These are phyloP conservation scores for Ricinus communis DNA, from an alignment of 345 rosid species.

Conservation along the genomic window DNA sequence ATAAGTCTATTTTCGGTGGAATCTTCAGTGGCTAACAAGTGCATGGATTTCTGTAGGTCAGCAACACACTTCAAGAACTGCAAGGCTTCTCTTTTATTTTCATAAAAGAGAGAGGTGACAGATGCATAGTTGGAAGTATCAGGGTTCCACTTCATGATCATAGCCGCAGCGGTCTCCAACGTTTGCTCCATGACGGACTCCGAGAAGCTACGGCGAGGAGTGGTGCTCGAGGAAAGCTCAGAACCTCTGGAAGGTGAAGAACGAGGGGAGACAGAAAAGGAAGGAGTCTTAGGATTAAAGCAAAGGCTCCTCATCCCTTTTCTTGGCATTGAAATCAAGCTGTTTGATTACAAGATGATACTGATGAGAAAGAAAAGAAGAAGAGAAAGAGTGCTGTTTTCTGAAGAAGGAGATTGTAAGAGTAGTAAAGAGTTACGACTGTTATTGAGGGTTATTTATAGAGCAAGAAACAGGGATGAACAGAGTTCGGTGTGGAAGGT, in stretches of 20 bases:
- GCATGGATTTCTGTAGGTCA: conserved; percentile 25
- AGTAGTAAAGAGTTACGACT: too few species aligned
- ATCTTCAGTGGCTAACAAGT: conserved; percentile 12
- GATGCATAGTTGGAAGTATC: conserved; percentile 22
- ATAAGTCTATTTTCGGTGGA: conserved; percentile 11
- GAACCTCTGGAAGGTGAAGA: background rate
- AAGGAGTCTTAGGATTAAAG: conserved; percentile 16
- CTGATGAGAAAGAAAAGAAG: too few species aligned
- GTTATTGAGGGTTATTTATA: too few species aligned
- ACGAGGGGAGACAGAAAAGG: conserved; percentile 8
- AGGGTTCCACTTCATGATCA: conserved; percentile 33
- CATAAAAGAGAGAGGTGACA: conserved; percentile 32
- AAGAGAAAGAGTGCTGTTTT: too few species aligned
- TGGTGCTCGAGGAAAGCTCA: background rate
- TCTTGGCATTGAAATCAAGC: conserved; percentile 17
- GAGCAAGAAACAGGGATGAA: too few species aligned
- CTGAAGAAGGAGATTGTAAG: too few species aligned
- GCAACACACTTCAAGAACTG: conserved; percentile 21
- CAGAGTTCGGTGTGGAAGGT: too few species aligned
- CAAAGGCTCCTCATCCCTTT: conserved; percentile 32
- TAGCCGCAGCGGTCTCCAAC: conserved; percentile 10
- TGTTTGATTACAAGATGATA: too few species aligned
- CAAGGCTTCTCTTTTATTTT: conserved; percentile 24
- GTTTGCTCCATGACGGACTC: conserved; percentile 14
- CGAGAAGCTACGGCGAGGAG: conserved; percentile 20